A percentile compares a stretch with the other conserved stretches of the same genome.
These are phyloP conservation scores for Dryas octopetala DNA, from an alignment of 306 rosid species.

Conservation along the genomic window DNA sequence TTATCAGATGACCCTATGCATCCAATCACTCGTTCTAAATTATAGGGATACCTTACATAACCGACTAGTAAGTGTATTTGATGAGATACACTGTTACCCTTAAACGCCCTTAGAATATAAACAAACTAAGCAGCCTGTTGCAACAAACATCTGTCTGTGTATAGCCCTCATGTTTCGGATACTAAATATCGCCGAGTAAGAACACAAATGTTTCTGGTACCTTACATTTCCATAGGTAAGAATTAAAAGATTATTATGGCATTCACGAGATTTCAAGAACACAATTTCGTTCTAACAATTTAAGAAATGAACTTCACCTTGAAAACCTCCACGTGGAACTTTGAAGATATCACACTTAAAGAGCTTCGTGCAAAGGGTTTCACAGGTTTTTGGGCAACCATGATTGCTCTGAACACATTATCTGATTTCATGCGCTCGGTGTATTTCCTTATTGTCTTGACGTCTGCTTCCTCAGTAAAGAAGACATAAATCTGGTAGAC, in stretches of 20 bases:
- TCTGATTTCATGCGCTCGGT: slow-evolving; percentile 61
- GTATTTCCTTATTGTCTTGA: slow-evolving; percentile 49
- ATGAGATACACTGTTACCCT: background rate
- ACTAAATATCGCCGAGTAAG: background rate
- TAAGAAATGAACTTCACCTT: slow-evolving; percentile 48
- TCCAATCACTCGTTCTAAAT: background rate
- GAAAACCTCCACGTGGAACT: slow-evolving; percentile 66
- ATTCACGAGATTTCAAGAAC: background rate
- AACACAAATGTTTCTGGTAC: no score
- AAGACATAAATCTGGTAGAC: slow-evolving; percentile 62
- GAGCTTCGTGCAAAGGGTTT: slow-evolving; percentile 41
- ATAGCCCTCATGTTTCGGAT: background rate
- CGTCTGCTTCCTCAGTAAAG: slow-evolving; percentile 59
- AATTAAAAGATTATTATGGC: background rate
- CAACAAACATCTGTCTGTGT: background rate
- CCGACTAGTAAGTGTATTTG: background rate
- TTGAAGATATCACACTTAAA: slow-evolving; percentile 44
- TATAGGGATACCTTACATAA: background rate
- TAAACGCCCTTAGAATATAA: background rate
- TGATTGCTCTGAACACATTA: slow-evolving; percentile 59
- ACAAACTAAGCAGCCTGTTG: background rate
- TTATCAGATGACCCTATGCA: background rate
- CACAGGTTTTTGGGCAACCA: slow-evolving; percentile 55
- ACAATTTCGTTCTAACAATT: background rate
- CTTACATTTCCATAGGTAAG: background rate